Conservation (phyloP, 176 grass and related monocot genomes). For the Lolium perenne region DNA sequence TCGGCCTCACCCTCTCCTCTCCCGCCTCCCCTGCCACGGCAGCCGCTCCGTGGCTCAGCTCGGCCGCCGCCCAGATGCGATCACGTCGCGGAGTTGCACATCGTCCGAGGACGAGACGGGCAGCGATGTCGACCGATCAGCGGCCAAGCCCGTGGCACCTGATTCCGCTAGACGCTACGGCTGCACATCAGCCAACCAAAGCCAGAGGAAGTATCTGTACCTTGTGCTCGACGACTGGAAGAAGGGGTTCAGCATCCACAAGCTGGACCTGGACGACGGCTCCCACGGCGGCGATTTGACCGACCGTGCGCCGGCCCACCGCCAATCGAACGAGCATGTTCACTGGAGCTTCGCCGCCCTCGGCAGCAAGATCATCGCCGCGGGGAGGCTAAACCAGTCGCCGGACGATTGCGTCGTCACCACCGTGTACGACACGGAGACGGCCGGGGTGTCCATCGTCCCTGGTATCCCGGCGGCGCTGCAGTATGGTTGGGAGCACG, state of each 20-base stretch:
- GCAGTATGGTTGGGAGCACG: neutral
- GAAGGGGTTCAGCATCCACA: constrained; percentile 18
- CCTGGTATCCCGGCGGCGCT: neutral
- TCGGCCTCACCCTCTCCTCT: neutral
- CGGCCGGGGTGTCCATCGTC: too few species aligned
- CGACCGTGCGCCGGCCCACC: neutral
- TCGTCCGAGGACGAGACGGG: neutral
- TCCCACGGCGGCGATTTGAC: too few species aligned
- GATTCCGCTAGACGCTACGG: too few species aligned
- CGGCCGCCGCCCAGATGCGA: neutral
- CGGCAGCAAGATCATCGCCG: neutral
- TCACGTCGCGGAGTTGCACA: neutral
- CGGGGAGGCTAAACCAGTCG: neutral
- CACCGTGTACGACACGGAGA: neutral
- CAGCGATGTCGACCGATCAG: neutral
- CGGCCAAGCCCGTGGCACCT: neutral
- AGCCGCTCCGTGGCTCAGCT: neutral
- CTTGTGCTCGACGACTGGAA: neutral
- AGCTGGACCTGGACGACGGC: neutral
- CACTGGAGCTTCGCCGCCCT: neutral
- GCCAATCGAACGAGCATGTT: too few species aligned
- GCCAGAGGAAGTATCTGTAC: neutral
- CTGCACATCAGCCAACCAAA: neutral
- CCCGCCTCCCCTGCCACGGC: neutral
- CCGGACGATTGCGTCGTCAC: neutral